Percentiles rank a stretch among this genome's conserved stretches.
phyloP scores from a whole-genome alignment of 352 stramenopile genomes.

The Pythium volutum region DNA sequence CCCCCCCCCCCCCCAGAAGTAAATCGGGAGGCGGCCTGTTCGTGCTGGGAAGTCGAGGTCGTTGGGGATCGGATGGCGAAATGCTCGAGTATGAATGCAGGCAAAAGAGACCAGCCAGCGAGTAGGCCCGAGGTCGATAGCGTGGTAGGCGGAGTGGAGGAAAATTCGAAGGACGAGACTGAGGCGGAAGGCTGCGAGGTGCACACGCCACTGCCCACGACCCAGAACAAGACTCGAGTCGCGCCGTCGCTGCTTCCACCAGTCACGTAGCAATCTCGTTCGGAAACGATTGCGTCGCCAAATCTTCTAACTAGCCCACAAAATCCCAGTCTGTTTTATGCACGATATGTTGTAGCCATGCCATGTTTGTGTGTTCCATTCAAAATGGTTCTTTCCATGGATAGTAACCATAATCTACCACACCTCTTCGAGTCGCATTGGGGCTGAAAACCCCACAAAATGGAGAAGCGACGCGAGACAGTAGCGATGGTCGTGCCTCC shows the following conservation, averaged over 20 bases:
- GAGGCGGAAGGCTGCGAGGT: neutral
- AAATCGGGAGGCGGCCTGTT: no score
- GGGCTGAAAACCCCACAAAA: neutral
- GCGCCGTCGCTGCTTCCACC: neutral
- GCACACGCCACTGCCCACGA: neutral
- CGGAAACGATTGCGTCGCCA: neutral
- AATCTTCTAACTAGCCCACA: neutral
- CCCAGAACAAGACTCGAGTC: neutral
- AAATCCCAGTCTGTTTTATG: neutral
- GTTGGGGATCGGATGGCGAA: no score
- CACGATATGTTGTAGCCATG: neutral
- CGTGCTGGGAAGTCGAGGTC: no score
- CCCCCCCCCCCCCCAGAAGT: no score
- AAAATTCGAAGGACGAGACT: neutral
- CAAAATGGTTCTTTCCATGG: neutral
- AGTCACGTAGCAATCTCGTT: neutral
- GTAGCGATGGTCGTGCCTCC: neutral
- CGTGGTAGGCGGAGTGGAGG: neutral
- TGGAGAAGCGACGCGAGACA: slow-evolving; percentile 5
- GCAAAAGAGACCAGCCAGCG: no score
- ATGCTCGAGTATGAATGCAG: no score
- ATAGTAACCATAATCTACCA: neutral
- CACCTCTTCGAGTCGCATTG: neutral
- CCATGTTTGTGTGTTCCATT: neutral
- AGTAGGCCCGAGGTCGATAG: neutral